A percentile compares a stretch with the other conserved stretches of the same genome.
These are phyloP conservation scores for Ichthyophthirius multifiliis DNA, from an alignment of 169 alveolate genomes.

Conservation along the genomic window DNA sequence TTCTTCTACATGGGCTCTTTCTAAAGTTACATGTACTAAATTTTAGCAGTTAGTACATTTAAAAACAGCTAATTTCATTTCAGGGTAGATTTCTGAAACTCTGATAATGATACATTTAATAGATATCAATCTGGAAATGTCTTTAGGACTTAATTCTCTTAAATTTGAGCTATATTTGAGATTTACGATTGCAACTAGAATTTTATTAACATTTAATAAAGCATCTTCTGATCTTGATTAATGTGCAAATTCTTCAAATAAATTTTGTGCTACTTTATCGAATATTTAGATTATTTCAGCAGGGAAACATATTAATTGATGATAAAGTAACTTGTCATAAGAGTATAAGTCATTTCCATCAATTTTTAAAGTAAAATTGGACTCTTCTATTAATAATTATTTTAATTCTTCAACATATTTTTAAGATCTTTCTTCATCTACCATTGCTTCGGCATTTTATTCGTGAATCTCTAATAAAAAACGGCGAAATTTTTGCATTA, in stretches of 20 bases:
- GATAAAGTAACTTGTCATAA: conserved; percentile 83
- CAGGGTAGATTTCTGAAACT: conserved; percentile 95
- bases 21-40: conserved; percentile 84
- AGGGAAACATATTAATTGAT: conserved; percentile 90
- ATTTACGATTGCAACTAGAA: conserved; percentile 72
- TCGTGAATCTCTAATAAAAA: conserved; percentile 47
- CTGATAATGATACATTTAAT: conserved; percentile 95
- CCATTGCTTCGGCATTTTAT: background rate
- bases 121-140: conserved; percentile 83
- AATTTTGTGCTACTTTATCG: conserved; percentile 86
- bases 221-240: conserved; percentile 52
- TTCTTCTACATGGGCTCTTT: conserved; percentile 95
- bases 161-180: conserved; percentile 63
- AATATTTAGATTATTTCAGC: conserved; percentile 93
- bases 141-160: conserved; percentile 74
- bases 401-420: conserved; percentile 58
- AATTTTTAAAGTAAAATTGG: conserved; percentile 60
- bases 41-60: conserved; percentile 92
- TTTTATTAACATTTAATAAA: conserved; percentile 65
- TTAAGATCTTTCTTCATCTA: conserved; percentile 33
- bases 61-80: conserved; percentile 97
- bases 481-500: conserved; percentile 53
- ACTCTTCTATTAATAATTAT: conserved; percentile 55
- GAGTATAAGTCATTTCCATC: conserved; percentile 87
- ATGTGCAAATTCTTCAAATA: conserved; percentile 75